Evolutionary conservation across 2,329 filamentous ascomycete genomes (phyloP).

Genomic region (Trichoderma hamatum): DNA sequence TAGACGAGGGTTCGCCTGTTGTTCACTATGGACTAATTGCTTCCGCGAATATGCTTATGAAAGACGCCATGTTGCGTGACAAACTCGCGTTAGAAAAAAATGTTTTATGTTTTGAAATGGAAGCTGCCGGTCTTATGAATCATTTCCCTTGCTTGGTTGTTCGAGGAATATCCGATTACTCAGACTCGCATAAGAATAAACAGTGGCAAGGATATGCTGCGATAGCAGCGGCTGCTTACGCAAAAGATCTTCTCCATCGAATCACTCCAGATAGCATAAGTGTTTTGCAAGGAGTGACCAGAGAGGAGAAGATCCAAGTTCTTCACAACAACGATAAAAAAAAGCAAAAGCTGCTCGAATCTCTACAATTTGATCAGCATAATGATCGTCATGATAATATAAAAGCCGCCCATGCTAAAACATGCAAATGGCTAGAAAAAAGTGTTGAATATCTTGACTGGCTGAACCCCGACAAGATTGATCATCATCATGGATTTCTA

Average conservation of each 20-base stretch:
- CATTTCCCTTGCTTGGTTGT: neutral
- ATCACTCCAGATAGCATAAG: neutral
- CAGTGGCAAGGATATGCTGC: neutral
- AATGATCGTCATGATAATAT: neutral
- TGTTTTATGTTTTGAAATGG: neutral
- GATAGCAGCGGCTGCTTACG: neutral
- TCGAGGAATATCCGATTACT: neutral
- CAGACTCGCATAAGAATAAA: neutral
- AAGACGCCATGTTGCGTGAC: neutral
- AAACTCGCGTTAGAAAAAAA: neutral
- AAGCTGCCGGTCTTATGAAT: constrained; percentile 2
- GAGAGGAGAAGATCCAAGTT: neutral
- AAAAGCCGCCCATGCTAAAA: neutral
- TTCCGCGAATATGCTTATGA: neutral
- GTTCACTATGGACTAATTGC: neutral
- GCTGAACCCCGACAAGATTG: neutral
- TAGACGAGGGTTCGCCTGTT: neutral
- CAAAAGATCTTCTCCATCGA: neutral
- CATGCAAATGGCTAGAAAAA: neutral
- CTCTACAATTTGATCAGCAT: neutral
- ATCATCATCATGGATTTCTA: neutral
- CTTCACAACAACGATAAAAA: neutral
- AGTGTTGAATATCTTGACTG: neutral
- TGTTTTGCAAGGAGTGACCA: neutral
- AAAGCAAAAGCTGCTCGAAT: neutral